These are phyloP conservation scores for Tephrocybe sp. DNA, from an alignment of 768 basidiomycete species.

Conservation along the genomic window DNA sequence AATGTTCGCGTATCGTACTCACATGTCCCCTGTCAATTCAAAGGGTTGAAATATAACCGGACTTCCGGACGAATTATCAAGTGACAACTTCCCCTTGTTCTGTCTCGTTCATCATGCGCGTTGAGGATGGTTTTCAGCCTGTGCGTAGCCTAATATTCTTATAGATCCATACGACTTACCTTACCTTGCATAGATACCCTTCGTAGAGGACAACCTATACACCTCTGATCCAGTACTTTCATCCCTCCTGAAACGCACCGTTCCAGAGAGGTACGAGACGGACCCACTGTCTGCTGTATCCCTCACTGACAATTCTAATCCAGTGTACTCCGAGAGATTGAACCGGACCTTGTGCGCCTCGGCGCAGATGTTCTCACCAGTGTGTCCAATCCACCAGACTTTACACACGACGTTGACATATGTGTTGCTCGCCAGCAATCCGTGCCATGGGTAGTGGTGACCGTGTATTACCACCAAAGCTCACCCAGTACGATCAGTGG, in stretches of 20 bases:
- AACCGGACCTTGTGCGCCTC: slow-evolving; percentile 56
- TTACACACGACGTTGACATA: not conserved
- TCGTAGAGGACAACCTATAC: slow-evolving; percentile 58
- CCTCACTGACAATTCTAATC: not conserved
- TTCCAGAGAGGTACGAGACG: slow-evolving; percentile 42
- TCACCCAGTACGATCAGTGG: slow-evolving; percentile 76
- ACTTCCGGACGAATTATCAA: slow-evolving; percentile 1
- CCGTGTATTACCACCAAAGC: slow-evolving; percentile 43
- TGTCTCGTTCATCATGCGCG: slow-evolving; percentile 41
- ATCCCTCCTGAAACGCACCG: slow-evolving; percentile 50
- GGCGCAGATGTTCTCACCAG: slow-evolving; percentile 55
- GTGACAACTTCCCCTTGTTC: slow-evolving; percentile 1
- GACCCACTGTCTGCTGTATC: not conserved
- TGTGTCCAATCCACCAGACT: slow-evolving; percentile 22
- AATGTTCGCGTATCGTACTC: no score
- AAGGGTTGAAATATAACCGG: slow-evolving; percentile 1
- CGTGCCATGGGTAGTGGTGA: slow-evolving; percentile 45
- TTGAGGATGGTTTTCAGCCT: slow-evolving; percentile 66
- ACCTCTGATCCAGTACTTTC: slow-evolving; percentile 61
- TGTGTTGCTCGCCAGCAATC: slow-evolving; percentile 37
- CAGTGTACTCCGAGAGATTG: slow-evolving; percentile 49
- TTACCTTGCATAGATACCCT: slow-evolving; percentile 37
- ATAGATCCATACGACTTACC: not conserved
- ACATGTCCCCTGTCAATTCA: no score
- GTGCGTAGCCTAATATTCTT: slow-evolving; percentile 25